phyloP scores from a whole-genome alignment of 495 filamentous ascomycete genomes.

The Lepraria neglecta region DNA sequence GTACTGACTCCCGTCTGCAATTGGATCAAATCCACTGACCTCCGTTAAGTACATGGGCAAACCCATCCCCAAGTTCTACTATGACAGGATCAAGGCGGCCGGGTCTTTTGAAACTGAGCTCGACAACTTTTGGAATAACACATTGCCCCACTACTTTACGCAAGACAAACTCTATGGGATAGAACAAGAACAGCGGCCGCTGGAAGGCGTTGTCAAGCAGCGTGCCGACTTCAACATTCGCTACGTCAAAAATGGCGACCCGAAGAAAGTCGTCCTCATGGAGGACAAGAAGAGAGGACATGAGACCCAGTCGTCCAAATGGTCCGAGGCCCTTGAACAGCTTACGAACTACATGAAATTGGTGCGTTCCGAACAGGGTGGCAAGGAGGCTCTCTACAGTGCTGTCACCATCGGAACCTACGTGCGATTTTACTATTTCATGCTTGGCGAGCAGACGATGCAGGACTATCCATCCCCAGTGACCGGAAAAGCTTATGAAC shows the following conservation, averaged over 20 bases:
- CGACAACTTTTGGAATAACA: background rate
- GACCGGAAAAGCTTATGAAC: background rate
- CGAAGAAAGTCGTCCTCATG: background rate
- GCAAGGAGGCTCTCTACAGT: background rate
- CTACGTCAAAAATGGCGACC: background rate
- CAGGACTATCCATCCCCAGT: background rate
- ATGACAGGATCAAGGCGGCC: background rate
- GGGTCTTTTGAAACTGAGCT: background rate
- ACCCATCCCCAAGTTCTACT: background rate
- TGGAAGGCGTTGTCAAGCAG: background rate
- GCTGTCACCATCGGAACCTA: background rate
- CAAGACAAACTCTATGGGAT: background rate
- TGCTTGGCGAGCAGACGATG: background rate
- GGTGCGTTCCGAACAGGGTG: background rate
- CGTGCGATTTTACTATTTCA: background rate
- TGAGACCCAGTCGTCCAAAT: background rate
- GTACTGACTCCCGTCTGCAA: background rate
- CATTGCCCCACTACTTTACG: background rate
- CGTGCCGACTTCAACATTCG: background rate
- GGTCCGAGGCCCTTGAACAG: background rate
- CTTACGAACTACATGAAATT: background rate
- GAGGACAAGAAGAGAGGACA: background rate
- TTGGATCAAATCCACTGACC: background rate
- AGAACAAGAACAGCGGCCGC: background rate
- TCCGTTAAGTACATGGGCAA: background rate